Evolutionary conservation across 805 yeast genomes (phyloP), one percentile per base, ranked within the genome.

Genomic region (Candida adriatica): DNA sequence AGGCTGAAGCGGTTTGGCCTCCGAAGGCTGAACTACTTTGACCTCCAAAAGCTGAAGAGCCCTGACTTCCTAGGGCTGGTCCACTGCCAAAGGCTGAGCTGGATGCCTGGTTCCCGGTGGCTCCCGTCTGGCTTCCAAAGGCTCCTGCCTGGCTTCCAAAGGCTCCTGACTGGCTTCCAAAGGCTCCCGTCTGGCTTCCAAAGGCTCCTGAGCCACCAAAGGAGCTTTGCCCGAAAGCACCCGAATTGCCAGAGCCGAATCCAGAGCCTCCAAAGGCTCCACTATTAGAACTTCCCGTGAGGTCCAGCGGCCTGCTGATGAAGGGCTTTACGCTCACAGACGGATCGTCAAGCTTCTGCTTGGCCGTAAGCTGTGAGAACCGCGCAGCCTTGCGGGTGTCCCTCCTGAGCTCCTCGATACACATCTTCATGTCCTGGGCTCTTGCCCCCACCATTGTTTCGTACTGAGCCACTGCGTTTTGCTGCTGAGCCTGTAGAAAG

Each of bases 381-480:
- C 81, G 59, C 1, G 78, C 79, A 6, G 79, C 81, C 42, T 65
- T 62, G 15, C 57, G 55, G 3, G 70, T 49, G 34, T 71, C 68
- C 1, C 50, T 52, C 8, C 46, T 46, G 4, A 75, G 29, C 26
- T 56, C 61, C 1, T 52, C 34, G 1, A 66, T 35, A 37, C 74
- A 66, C 27, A 53, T 55, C 21, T 56, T 51, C 70, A 68, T 66
- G 41, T 76, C 81, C 10, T 53, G 49, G 14, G 52, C 53, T 45
- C 81, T 57, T 4, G 66, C 60, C 2, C 45, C 43, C 24, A 73
- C 42, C 30, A 61, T 60, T 11, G 55, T 53, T 26, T 64, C 67
- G 41, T 64, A 70, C 11, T 58, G 61, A 1, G 59, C 50, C 2
- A 67, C 16, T 0, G 48, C 46, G 35, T 66, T 65, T 11, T 49